These are phyloP conservation scores for Rhodamnia rubescens DNA, from an alignment of 345 rosid genomes.

Conservation along the genomic window DNA sequence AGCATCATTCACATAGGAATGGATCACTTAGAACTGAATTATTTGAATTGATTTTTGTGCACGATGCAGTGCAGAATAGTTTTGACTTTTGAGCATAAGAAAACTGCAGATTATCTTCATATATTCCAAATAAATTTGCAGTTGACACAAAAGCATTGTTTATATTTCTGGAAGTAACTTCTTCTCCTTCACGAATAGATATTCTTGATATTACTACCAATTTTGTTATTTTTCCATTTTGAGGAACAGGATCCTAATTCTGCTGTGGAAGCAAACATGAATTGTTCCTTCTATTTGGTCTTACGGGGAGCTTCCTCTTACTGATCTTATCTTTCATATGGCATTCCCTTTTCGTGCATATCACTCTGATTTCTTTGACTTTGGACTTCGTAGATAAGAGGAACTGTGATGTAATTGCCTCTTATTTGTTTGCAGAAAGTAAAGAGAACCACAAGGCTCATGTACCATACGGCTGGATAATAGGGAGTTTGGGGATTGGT, in stretches of 20 bases:
- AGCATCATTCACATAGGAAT: background rate
- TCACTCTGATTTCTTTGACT: background rate
- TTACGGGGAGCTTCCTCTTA: background rate
- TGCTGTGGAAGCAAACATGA: background rate
- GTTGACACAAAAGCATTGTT: background rate
- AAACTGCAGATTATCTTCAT: background rate
- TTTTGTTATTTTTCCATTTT: background rate
- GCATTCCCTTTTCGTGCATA: background rate
- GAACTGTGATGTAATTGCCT: background rate
- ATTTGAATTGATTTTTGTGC: background rate
- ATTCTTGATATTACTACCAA: background rate
- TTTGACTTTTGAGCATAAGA: background rate
- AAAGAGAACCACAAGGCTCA: constrained; percentile 36
- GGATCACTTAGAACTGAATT: background rate
- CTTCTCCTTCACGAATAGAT: background rate
- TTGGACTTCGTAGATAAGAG: background rate
- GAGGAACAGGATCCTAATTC: background rate
- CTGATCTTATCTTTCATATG: background rate
- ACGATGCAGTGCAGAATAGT: background rate
- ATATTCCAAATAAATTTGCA: background rate
- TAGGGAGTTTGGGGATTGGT: constrained; percentile 65
- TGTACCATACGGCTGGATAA: constrained; percentile 73
- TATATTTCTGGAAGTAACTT: background rate
- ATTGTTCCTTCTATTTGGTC: background rate
- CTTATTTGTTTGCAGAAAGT: constrained; percentile 32